phyloP scores from a whole-genome alignment of 257 asterid species.

The Jaltomata sinuosa region DNA sequence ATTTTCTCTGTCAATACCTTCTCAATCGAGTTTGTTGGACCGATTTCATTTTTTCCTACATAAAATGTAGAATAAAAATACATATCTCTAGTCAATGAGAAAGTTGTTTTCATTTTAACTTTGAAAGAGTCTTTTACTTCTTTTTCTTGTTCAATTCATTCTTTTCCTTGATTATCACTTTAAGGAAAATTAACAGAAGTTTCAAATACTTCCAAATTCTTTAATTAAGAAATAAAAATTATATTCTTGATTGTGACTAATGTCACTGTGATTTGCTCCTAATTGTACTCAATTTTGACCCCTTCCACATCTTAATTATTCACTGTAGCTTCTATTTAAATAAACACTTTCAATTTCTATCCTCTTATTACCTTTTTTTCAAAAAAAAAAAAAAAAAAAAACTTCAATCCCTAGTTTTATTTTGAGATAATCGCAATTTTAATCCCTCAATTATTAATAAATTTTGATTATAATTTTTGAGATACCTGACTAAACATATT shows the following conservation, averaged over 20 bases:
- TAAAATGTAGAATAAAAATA: background rate
- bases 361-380: background rate
- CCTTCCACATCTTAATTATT: background rate
- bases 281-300: background rate
- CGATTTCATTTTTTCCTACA: no score
- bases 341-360: background rate
- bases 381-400: no score
- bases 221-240: background rate
- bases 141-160: background rate
- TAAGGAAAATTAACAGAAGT: background rate
- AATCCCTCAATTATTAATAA: no score
- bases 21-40: background rate
- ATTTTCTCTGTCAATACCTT: background rate
- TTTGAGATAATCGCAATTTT: no score
- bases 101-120: background rate
- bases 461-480: no score
- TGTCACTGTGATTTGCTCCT: background rate
- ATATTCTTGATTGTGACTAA: background rate
- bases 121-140: background rate
- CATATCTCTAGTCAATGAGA: background rate
- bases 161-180: background rate
- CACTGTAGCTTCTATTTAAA: background rate
- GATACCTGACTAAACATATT: no score
- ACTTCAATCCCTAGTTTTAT: background rate
- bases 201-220: background rate